These are phyloP conservation scores for sunflower (Helianthus annuus) DNA, from an alignment of 129 eudicot genomes.

Conservation along the genomic window HanXRQr2.0-SUNRISE NC_035449.2:56941769-56942268, in stretches of 20 bases:
- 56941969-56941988: constrained; percentile 35
- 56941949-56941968: constrained; percentile 39
- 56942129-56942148: constrained; percentile 80
- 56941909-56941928: constrained; percentile 33
- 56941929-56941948: constrained; percentile 34
- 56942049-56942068: constrained; percentile 69
- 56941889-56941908: constrained; percentile 41
- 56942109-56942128: constrained; percentile 79
- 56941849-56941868: constrained; percentile 33
- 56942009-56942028: constrained; percentile 78
- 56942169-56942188: constrained; percentile 71
- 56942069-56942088: constrained; percentile 70
- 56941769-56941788: background rate
- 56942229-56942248: constrained; percentile 91
- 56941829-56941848: constrained; percentile 32
- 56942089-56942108: constrained; percentile 57
- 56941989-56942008: constrained; percentile 40
- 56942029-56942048: constrained; percentile 90
- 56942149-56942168: constrained; percentile 71
- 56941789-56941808: constrained; percentile 8
- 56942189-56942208: constrained; percentile 59
- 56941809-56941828: constrained; percentile 8
- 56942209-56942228: constrained; percentile 87
- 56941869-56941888: constrained; percentile 37
- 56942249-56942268: constrained; percentile 73